Evolutionary conservation across 1,284 basidiomycete species (phyloP), one percentile per base, ranked within the genome.

Genomic region (Moniliella sp.): DNA sequence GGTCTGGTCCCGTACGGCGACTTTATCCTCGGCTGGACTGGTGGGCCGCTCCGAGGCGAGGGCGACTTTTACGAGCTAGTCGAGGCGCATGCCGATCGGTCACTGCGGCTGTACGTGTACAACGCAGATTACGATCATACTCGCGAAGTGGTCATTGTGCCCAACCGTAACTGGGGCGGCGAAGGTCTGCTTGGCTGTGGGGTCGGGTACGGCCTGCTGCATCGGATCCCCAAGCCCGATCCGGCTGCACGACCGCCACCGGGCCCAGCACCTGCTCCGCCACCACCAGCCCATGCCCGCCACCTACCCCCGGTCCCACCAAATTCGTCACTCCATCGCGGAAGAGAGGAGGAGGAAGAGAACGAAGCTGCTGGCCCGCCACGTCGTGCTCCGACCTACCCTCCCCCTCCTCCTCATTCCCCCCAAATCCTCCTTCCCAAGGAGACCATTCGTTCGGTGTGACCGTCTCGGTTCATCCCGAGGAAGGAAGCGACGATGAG

Each of bases 61-160:
- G 77, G 77, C 40, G 86, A 94, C 56, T 94, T 97, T 52, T 94
- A 94, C 62, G 81, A 91, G 42, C 67, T 97, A 2, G 81, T 97
- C 17, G 91, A 94, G 66, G 72, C 76, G 25, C 83, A 94, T 62
- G 71, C 80, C 32, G 86, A 93, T 51, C 84, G 82, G 61, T 80
- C 86, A 4, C 62, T 94, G 23, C 68, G 82, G 25, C 75, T 94
- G 15, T 94, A 88, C 57, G 86, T 94, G 4, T 94, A 94, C 63
- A 93, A 84, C 27, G 76, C 82, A 45, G 88, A 94, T 63, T 88
- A 93, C 51, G 84, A 97, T 32, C 56, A 62, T 11, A 63, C 60
- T 5, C 42, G 60, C 13, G 61, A 61, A 31, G 53, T 53, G 18
- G 54, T 60, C 33, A 45, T 50, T 15, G 43, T 50, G 12, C 40